Conservation (phyloP, 768 basidiomycete genomes). For the Pilatotrama ljubarskyi region DNA sequence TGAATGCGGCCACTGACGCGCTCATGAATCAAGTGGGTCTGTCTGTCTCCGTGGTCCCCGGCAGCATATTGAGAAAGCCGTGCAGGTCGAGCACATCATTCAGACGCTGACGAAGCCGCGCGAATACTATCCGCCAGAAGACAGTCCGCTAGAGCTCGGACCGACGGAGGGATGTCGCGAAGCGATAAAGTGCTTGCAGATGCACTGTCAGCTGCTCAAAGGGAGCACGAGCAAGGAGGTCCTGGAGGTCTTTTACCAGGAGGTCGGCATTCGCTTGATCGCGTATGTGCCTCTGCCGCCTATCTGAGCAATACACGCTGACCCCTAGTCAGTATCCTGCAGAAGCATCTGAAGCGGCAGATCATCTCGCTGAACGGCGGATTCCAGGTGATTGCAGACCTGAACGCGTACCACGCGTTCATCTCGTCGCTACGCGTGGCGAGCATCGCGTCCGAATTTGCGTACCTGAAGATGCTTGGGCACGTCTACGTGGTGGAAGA, state of each 20-base stretch:
- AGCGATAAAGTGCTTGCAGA: constrained; percentile 84
- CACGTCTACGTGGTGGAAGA: constrained; percentile 96
- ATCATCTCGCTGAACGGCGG: constrained; percentile 94
- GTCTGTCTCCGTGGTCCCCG: neutral
- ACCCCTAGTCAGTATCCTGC: constrained; percentile 65
- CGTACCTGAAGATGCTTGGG: constrained; percentile 94
- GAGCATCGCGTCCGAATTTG: constrained; percentile 84
- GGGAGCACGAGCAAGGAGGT: constrained; percentile 97
- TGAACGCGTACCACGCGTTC: constrained; percentile 92
- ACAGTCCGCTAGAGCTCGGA: constrained; percentile 73
- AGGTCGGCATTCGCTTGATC: constrained; percentile 80
- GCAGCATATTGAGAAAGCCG: no score
- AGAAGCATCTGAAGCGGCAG: constrained; percentile 95
- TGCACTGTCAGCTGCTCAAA: constrained; percentile 87
- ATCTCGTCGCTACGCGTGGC: constrained; percentile 80
- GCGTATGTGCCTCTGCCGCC: constrained; percentile 21
- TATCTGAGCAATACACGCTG: neutral
- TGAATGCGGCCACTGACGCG: constrained; percentile 95
- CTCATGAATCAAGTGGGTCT: constrained; percentile 84
- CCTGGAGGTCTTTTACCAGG: constrained; percentile 96
- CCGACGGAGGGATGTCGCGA: constrained; percentile 89
- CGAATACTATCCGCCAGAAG: constrained; percentile 90
- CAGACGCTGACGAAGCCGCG: constrained; percentile 76
- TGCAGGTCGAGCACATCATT: constrained; percentile 95
- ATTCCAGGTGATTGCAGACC: constrained; percentile 93